A percentile compares a stretch with the other conserved stretches of the same genome.
These are phyloP conservation scores for Colletotrichum sp. DNA, from an alignment of 2,329 filamentous ascomycete species.

Conservation along the genomic window DNA sequence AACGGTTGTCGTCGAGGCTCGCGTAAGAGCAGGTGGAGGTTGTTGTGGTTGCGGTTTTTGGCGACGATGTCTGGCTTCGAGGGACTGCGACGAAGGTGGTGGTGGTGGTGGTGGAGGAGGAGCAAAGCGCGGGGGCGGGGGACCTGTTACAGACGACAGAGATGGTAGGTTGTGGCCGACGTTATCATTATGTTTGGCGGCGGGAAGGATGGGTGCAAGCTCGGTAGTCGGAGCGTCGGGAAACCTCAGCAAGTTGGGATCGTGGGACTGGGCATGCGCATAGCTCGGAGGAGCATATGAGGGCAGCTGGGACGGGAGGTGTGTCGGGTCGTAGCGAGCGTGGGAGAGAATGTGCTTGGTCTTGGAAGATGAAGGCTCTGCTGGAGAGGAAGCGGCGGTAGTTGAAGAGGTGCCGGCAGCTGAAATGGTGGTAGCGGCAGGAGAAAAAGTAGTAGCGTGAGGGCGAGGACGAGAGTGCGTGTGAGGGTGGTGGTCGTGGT, in stretches of 20 bases:
- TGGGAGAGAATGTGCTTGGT: constrained; percentile 14
- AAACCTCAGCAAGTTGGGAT: constrained; percentile 34
- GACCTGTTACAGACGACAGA: constrained; percentile 44
- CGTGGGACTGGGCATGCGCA: constrained; percentile 35
- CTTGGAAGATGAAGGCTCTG: background rate
- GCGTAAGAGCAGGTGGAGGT: constrained; percentile 23
- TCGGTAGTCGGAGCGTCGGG: constrained; percentile 40
- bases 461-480: background rate
- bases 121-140: constrained; percentile 25
- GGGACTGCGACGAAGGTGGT: constrained; percentile 12
- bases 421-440: background rate
- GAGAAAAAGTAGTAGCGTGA: background rate
- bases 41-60: background rate
- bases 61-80: constrained; percentile 14
- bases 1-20: constrained; percentile 26
- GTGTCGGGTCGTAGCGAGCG: constrained; percentile 22
- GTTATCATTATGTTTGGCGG: constrained; percentile 28
- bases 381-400: background rate
- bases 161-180: constrained; percentile 42
- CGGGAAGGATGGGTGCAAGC: constrained; percentile 46
- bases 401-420: background rate
- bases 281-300: constrained; percentile 42
- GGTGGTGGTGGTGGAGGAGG: constrained; percentile 28
- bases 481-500: background rate
- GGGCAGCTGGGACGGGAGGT: constrained; percentile 30